Base-by-base conservation (phyloP, 106 monocot species). In the Dioscorea zingiberensis region DNA sequence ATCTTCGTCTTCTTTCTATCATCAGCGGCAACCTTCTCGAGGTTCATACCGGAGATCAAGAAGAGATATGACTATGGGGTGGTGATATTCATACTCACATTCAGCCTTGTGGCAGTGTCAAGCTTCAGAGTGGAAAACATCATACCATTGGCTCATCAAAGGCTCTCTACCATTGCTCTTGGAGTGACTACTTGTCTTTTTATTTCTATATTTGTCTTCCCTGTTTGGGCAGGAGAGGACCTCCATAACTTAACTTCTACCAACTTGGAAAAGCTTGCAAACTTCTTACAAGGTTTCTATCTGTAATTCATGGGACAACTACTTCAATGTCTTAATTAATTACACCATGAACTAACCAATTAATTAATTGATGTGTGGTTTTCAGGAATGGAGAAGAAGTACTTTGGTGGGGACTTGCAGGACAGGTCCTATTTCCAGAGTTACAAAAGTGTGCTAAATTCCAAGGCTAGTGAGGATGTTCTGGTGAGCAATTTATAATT, bases 1-100 rank as follows among this genome's bases (percentile, higher is more conserved):
- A 29, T 60, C 1, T 28, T 30, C 27, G 60, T 60, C 24, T 60
- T 60, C 27, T 19, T 30, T 12, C 1, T 60, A 30, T 25, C 29
- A 23, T 26, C 60, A 1, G 60, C 60, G n/a, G 60, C 60, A 29
- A 60, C 60, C 27, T 60, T 28, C 16, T 60, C 60, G 15, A 25
- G 60, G 60, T 28, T 30, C 29, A 60, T 60, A 27, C 60, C 60
- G 27, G 28, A 16, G 5, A 28, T 60, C 12, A 60, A 60, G 27
- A n/a, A 12, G 30, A 60, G 60, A n/a, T 60, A 60, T 27, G 60
- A 60, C 29, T 60, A 60, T 30, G 60, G 29, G 16, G 60, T 60
- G 60, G 28, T 16, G 11, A 60, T 60, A 19, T 60, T 60, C 28
- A 60, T 28, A 28, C 60, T 60, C 17, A 60, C 60, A 13, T 60